Percentiles rank a stretch among this genome's conserved stretches.
These are phyloP conservation scores for Mortierella sp. DNA, from an alignment of 371 early-diverging fungal species.

Conservation along the genomic window DNA sequence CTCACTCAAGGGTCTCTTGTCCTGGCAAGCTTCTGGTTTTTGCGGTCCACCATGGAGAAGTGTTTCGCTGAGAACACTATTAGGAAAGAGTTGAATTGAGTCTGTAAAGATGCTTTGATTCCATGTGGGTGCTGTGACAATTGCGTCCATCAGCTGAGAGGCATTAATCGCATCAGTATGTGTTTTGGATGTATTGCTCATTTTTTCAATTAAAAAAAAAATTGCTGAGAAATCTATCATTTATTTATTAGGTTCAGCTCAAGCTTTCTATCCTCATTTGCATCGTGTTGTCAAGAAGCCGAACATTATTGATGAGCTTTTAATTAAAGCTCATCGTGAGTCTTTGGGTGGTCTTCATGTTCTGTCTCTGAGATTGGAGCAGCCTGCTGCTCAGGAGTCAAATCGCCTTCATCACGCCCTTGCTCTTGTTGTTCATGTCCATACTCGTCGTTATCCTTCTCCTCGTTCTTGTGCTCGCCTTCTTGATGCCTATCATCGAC, in stretches of 20 bases:
- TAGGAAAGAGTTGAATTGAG: background rate
- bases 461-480: background rate
- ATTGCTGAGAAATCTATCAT: background rate
- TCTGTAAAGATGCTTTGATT: slow-evolving; percentile 4
- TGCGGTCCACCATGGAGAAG: background rate
- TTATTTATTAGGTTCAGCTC: background rate
- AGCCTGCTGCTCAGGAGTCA: slow-evolving; percentile 47
- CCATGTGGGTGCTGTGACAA: background rate
- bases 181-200: background rate
- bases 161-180: background rate
- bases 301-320: background rate
- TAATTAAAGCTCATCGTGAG: slow-evolving; percentile 37
- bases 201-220: background rate
- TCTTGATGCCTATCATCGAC: background rate
- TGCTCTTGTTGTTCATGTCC: background rate
- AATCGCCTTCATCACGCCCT: slow-evolving; percentile 12
- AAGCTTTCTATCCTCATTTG: background rate
- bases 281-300: background rate
- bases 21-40: background rate
- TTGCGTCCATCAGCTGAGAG: background rate
- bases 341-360: slow-evolving; percentile 11
- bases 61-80: background rate
- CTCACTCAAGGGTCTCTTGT: background rate
- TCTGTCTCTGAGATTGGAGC: slow-evolving; percentile 16
- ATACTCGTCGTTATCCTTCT: slow-evolving; percentile 6